Conservation (phyloP, 257 asterid species). For the Nicotiana sylvestris region DNA sequence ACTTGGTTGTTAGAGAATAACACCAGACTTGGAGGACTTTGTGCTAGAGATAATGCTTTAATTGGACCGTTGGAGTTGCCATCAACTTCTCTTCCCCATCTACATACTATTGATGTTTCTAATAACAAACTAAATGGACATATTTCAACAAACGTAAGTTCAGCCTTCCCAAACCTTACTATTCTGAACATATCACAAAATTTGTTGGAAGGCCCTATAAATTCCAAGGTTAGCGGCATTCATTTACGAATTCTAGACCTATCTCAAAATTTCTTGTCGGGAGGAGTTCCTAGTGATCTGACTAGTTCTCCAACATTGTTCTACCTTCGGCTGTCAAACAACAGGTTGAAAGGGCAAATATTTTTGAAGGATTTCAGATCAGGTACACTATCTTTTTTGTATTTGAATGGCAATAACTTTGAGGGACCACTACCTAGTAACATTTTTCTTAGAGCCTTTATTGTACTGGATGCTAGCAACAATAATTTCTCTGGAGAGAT, state of each 20-base stretch:
- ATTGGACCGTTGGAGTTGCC: background rate
- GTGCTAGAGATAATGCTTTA: background rate
- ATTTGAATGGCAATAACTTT: background rate
- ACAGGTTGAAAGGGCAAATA: slow-evolving; percentile 5
- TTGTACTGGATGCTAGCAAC: background rate
- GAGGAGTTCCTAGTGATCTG: background rate
- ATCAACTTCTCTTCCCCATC: no score
- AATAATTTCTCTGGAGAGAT: background rate
- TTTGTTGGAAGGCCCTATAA: background rate
- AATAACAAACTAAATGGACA: no score
- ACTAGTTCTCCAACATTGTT: background rate
- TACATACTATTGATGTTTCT: no score
- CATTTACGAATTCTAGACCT: background rate
- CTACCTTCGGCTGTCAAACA: background rate
- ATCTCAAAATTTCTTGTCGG: background rate
- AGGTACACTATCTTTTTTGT: background rate
- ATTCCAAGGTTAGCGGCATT: background rate
- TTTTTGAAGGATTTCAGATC: background rate
- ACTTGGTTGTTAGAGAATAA: slow-evolving; percentile 7
- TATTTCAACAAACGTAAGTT: no score
- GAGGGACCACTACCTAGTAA: background rate
- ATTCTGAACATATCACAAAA: background rate
- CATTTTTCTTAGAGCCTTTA: background rate
- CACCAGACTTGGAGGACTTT: background rate
- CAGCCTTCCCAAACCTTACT: background rate